A percentile compares a stretch with the other conserved stretches of the same genome.
Conservation (phyloP, 176 grass and related monocot genomes). For the Avena eriantha region DNA sequence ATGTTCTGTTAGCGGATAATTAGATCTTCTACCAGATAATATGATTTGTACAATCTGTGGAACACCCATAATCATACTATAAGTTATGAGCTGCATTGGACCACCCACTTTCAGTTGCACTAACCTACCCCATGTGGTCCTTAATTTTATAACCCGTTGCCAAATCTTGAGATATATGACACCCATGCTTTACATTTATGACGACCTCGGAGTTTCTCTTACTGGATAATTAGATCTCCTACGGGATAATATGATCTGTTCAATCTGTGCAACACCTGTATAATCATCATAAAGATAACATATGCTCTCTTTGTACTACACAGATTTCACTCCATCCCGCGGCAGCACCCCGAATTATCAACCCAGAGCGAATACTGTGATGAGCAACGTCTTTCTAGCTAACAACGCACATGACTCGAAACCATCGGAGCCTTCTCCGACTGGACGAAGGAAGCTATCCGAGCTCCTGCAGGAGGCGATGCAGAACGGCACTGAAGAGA, state of each 20-base stretch:
- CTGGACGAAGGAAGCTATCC: slow-evolving; percentile 68
- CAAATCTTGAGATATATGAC: slow-evolving; percentile 19
- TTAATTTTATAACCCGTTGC: slow-evolving; percentile 18
- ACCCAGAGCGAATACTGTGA: slow-evolving; percentile 51
- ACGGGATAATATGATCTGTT: slow-evolving; percentile 24
- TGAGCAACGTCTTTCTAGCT: slow-evolving; percentile 46
- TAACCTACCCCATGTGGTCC: slow-evolving; percentile 42
- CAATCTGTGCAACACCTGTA: background rate
- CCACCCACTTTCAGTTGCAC: slow-evolving; percentile 26
- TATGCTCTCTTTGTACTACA: background rate
- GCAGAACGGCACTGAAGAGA: slow-evolving; percentile 44
- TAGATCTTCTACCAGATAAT: slow-evolving; percentile 16
- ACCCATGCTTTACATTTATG: slow-evolving; percentile 17
- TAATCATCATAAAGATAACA: background rate
- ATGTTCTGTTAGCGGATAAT: slow-evolving; percentile 34
- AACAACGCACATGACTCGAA: slow-evolving; percentile 45
- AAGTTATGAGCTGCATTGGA: slow-evolving; percentile 14
- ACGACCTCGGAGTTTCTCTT: slow-evolving; percentile 24
- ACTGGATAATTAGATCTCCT: slow-evolving; percentile 25
- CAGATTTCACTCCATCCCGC: slow-evolving; percentile 97
- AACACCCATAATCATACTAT: background rate
- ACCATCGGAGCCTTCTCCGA: slow-evolving; percentile 80
- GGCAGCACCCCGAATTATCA: slow-evolving; percentile 76
- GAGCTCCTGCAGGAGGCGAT: slow-evolving; percentile 72
- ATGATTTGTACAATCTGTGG: slow-evolving; percentile 5